A percentile compares a stretch with the other conserved stretches of the same genome.
Evolutionary conservation across 2,329 filamentous ascomycete species (phyloP).

Genomic region (Talaromyces piceae): DNA sequence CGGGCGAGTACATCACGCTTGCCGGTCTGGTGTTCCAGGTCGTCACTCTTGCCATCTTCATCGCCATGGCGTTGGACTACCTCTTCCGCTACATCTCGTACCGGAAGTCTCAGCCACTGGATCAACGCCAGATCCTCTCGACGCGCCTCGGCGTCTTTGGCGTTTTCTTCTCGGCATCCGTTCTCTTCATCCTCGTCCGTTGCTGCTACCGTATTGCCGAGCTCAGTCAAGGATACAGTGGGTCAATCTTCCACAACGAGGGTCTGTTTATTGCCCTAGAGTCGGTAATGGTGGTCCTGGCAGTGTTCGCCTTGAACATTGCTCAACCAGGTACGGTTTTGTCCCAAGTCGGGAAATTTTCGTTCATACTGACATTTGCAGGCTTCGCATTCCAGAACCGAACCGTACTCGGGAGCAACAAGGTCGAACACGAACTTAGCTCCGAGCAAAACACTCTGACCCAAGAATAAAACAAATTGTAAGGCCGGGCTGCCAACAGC

Average conservation of each 20-base stretch:
- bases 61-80: constrained; percentile 12
- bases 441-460: neutral
- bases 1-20: constrained; percentile 34
- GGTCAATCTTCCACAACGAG: constrained; percentile 42
- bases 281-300: constrained; percentile 4
- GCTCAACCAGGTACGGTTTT: neutral
- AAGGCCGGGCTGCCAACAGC: neutral
- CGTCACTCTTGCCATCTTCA: constrained; percentile 29
- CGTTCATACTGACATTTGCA: neutral
- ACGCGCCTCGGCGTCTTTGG: neutral
- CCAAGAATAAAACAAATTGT: neutral
- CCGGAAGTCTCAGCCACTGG: neutral
- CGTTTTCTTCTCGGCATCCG: constrained; percentile 19
- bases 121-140: neutral
- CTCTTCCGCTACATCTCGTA: neutral
- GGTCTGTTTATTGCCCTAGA: constrained; percentile 45
- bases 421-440: neutral
- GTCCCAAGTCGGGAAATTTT: neutral
- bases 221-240: constrained; percentile 41
- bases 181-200: constrained; percentile 37
- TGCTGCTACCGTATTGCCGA: constrained; percentile 45
- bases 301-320: constrained; percentile 1
- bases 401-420: neutral
- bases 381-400: neutral
- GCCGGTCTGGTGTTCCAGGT: constrained; percentile 40